phyloP scores from a whole-genome alignment of 305 asterid genomes.

The Rubia tinctorum region DNA sequence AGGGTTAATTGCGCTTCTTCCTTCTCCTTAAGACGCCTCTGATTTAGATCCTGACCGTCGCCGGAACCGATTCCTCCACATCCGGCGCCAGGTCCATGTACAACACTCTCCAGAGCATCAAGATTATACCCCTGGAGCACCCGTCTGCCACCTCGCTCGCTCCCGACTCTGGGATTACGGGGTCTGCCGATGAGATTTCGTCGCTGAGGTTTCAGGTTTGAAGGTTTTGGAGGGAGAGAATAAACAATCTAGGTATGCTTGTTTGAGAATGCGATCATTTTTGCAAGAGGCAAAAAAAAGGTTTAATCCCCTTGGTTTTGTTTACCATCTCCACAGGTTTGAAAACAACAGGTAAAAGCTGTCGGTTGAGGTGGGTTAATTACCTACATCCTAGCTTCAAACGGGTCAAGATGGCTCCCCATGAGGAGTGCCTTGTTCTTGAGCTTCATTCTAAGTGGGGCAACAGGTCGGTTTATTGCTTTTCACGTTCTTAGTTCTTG shows the following conservation, averaged over 20 bases:
- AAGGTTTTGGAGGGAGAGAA: constrained; percentile 92
- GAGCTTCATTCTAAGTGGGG: constrained; percentile 87
- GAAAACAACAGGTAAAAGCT: constrained; percentile 91
- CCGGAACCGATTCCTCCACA: no score
- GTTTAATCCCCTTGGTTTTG: constrained; percentile 21
- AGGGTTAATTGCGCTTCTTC: no score
- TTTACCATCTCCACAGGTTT: constrained; percentile 39
- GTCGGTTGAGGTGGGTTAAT: constrained; percentile 97
- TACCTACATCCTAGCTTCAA: constrained; percentile 86
- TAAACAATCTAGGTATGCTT: constrained; percentile 59
- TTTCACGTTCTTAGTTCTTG: no score
- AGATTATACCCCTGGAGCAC: no score
- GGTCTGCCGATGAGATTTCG: constrained; percentile 95
- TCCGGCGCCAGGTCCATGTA: no score
- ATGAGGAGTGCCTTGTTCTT: constrained; percentile 71
- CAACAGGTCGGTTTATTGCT: constrained; percentile 45
- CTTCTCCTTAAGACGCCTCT: no score
- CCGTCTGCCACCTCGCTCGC: no score
- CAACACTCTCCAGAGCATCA: no score
- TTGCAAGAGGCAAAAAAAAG: constrained; percentile 22
- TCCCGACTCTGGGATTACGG: no score
- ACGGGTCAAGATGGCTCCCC: constrained; percentile 81
- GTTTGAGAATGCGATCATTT: constrained; percentile 52
- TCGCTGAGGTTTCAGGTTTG: constrained; percentile 99
- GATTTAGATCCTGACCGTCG: no score